These are phyloP conservation scores for Solanum etuberosum DNA, from an alignment of 257 asterid genomes.

Conservation along the genomic window DNA sequence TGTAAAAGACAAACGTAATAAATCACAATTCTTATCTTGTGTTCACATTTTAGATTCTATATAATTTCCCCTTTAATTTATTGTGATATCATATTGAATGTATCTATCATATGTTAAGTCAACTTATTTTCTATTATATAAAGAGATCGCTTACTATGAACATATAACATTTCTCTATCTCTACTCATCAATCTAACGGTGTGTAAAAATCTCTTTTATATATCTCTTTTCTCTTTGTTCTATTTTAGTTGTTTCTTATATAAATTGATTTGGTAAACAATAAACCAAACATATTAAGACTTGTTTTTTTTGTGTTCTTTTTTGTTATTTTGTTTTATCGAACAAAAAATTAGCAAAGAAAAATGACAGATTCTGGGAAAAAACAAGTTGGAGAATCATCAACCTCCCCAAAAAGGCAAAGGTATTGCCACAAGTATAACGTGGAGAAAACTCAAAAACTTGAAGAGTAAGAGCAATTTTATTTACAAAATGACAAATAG, in stretches of 20 bases:
- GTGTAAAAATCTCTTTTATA: not conserved
- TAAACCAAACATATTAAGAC: not conserved
- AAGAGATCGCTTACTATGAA: not conserved
- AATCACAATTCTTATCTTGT: not conserved
- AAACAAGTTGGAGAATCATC: slow-evolving; percentile 6
- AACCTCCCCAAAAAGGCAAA: slow-evolving; percentile 18
- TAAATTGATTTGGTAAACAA: not conserved
- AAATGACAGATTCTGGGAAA: slow-evolving; percentile 10
- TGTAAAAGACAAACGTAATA: not conserved
- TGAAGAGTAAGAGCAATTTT: slow-evolving; percentile 34
- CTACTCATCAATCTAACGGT: not conserved
- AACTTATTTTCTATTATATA: not conserved
- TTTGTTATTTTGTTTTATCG: not conserved
- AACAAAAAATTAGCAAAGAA: not conserved
- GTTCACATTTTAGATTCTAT: not conserved
- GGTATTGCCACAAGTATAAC: slow-evolving; percentile 42
- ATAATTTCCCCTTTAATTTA: not conserved
- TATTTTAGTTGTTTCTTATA: not conserved
- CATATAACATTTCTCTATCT: not conserved
- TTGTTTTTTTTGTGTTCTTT: not conserved
- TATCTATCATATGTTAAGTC: not conserved
- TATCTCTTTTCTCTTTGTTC: not conserved
- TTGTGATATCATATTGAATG: not conserved
- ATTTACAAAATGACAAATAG: not conserved
- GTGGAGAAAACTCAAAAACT: slow-evolving; percentile 47